phyloP scores from a whole-genome alignment of 495 filamentous ascomycete species.

The Pyronema domesticum region DNA sequence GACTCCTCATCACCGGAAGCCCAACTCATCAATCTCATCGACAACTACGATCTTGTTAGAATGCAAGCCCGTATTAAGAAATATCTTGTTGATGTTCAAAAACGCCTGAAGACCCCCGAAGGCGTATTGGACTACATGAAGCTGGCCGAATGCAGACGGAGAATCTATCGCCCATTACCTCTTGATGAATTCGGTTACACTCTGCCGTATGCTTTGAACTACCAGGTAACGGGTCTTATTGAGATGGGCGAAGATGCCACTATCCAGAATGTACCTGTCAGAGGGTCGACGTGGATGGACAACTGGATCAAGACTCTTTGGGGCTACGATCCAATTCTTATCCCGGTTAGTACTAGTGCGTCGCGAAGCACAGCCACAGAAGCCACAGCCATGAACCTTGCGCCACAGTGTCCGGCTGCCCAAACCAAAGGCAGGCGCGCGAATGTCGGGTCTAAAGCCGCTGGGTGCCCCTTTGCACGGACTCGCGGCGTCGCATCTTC shows the following conservation, averaged over 20 bases:
- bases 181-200: slow-evolving; percentile 14
- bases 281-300: slow-evolving; percentile 9
- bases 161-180: slow-evolving; percentile 14
- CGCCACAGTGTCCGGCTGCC: background rate
- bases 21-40: background rate
- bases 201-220: slow-evolving; percentile 11
- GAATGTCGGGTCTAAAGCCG: background rate
- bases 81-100: background rate
- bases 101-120: background rate
- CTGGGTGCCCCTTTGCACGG: background rate
- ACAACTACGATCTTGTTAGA: background rate
- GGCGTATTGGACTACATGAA: slow-evolving; percentile 6
- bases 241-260: slow-evolving; percentile 7
- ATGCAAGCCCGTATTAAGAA: background rate
- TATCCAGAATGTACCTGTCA: slow-evolving; percentile 5
- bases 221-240: background rate
- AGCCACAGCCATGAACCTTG: no score
- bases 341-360: background rate
- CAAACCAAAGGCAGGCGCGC: background rate
- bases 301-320: slow-evolving; percentile 6
- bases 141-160: slow-evolving; percentile 12
- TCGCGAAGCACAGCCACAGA: no score
- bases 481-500: background rate
- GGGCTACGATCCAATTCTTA: slow-evolving; percentile 3
- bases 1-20: background rate